phyloP scores from a whole-genome alignment of 305 asterid genomes.

The Solanum hybrid region DNA sequence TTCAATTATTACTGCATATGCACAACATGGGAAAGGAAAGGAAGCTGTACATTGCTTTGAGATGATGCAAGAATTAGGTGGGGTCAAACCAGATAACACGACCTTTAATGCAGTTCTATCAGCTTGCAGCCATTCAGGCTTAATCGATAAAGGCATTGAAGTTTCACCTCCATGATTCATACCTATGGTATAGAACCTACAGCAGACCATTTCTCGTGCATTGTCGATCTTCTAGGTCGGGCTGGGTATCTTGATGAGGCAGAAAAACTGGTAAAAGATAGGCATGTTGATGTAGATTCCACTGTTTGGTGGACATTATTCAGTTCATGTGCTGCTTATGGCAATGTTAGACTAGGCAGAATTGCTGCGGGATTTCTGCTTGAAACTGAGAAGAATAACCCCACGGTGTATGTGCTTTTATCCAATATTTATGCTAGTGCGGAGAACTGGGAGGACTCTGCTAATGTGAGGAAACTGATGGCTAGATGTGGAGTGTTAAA shows the following conservation, averaged over 20 bases:
- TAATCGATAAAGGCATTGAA: conserved; percentile 44
- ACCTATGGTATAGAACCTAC: conserved; percentile 40
- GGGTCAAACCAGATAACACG: conserved; percentile 49
- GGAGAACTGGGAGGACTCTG: conserved; percentile 73
- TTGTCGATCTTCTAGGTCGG: conserved; percentile 63
- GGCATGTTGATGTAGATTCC: conserved; percentile 34
- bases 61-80: conserved; percentile 32
- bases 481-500: conserved; percentile 33
- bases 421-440: conserved; percentile 72
- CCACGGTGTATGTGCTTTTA: conserved; percentile 52
- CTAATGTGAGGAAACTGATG: conserved; percentile 56
- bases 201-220: conserved; percentile 55
- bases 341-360: conserved; percentile 48
- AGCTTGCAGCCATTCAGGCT: conserved; percentile 83
- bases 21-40: conserved; percentile 64
- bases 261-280: conserved; percentile 33
- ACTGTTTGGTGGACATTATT: conserved; percentile 70
- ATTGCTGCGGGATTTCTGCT: conserved; percentile 44
- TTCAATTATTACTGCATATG: conserved; percentile 62
- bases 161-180: conserved; percentile 47
- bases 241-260: conserved; percentile 67
- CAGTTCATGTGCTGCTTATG: conserved; percentile 62
- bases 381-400: conserved; percentile 44
- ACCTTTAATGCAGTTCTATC: conserved; percentile 75
- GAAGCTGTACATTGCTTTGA: conserved; percentile 58